A percentile compares a stretch with the other conserved stretches of the same genome.
These are phyloP conservation scores for Phytophthora citricola DNA, from an alignment of 352 stramenopile genomes.

Conservation along the genomic window DNA sequence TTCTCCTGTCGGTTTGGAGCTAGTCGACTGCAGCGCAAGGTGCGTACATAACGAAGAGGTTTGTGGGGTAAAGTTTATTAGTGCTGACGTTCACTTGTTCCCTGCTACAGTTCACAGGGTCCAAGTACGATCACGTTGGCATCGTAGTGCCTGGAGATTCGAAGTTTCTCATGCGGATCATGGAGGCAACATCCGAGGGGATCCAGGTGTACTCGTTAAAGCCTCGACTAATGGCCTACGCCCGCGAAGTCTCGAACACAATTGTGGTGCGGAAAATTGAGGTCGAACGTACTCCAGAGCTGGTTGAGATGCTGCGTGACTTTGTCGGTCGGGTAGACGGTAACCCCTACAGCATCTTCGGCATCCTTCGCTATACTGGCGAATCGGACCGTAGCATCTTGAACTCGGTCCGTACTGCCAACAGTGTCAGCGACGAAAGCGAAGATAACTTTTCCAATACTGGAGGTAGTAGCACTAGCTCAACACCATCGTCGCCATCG, in stretches of 20 bases:
- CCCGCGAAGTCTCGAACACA: conserved; percentile 80
- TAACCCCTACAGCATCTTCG: conserved; percentile 87
- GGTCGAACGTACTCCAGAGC: conserved; percentile 49
- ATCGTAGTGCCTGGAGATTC: conserved; percentile 80
- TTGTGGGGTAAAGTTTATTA: background rate
- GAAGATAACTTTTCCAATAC: conserved; percentile 20
- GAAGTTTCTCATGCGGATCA: conserved; percentile 65
- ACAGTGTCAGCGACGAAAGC: conserved; percentile 12
- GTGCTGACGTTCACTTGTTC: background rate
- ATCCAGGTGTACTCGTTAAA: conserved; percentile 87
- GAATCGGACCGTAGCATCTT: conserved; percentile 55
- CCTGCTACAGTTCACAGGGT: conserved; percentile 64
- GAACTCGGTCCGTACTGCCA: conserved; percentile 9
- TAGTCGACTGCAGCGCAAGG: conserved; percentile 82
- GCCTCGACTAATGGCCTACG: conserved; percentile 77
- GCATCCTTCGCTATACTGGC: conserved; percentile 61
- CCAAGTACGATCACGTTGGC: conserved; percentile 83
- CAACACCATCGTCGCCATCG: conserved; percentile 22
- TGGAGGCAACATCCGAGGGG: conserved; percentile 82
- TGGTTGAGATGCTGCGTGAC: conserved; percentile 45
- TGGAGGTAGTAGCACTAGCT: conserved; percentile 32
- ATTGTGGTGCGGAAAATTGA: conserved; percentile 75
- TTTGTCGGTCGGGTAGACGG: conserved; percentile 80
- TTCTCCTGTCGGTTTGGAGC: conserved; percentile 84
- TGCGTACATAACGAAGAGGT: conserved; percentile 18